phyloP scores from a whole-genome alignment of 257 asterid species.

The Anisodus acutangulus region DNA sequence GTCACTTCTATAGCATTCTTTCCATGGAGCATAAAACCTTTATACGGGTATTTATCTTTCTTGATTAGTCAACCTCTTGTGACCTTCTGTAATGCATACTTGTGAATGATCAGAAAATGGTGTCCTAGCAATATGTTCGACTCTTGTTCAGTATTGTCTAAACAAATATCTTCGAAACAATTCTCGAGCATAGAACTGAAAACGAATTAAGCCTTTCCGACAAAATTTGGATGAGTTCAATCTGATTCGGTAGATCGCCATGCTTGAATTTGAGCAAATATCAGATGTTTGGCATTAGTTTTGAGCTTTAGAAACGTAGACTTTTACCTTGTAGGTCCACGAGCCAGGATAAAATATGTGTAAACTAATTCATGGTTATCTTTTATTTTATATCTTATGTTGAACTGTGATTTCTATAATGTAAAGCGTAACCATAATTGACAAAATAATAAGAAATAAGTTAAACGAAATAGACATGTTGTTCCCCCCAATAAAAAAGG shows the following conservation, averaged over 20 bases:
- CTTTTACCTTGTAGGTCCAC: not conserved
- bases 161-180: not conserved
- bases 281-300: not conserved
- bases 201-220: not conserved
- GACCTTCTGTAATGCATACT: slow-evolving; percentile 4
- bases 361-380: not conserved
- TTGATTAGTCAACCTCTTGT: not conserved
- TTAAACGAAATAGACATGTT: not conserved
- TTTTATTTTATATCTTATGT: not conserved
- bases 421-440: not conserved
- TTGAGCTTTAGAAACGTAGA: slow-evolving; percentile 22
- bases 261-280: not conserved
- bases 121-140: not conserved
- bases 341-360: not conserved
- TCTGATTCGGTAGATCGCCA: not conserved
- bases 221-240: not conserved
- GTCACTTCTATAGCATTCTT: slow-evolving; percentile 85
- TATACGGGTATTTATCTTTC: slow-evolving; percentile 73
- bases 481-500: not conserved
- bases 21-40: slow-evolving; percentile 95
- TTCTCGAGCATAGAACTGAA: not conserved
- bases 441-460: not conserved
- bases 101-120: slow-evolving; percentile 6
- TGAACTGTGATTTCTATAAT: not conserved
- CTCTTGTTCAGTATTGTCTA: not conserved